Base-by-base conservation (phyloP, 352 stramenopile species). In the Phytophthora hibernalis region DNA sequence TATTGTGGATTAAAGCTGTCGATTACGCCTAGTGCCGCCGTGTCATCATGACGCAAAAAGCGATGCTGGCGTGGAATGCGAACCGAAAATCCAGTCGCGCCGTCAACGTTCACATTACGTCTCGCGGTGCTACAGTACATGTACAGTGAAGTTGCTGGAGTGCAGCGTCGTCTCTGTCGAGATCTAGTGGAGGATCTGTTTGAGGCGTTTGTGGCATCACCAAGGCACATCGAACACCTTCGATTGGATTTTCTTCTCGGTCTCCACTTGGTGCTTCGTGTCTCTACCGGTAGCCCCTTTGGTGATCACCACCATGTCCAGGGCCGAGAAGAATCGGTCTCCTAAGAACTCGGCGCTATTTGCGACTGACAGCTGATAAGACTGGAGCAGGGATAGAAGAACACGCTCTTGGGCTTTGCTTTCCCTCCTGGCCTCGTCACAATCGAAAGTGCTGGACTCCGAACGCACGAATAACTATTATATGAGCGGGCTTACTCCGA, bases 221-320 rank as follows among this genome's bases (percentile, higher is more conserved):
- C 18, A 35, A 60, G 15, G 30, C 21, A 16, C 24, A 16, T 15
- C 12, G 35, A 44, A 5, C 7, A 16, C 31, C 21, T 47, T 57
- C 33, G 50, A 21, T 44, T 65, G 61, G 61, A 69, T 69, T 69
- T 69, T 69, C 54, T 65, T 65, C 61, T 53, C 6, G n/a, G 26
- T 63, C 33, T 42, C 44, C 61, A 44, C 37, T 64, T 69, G 53
- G 26, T 38, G 18, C 40, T 54, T 61, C 37, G 38, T 38, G 20
- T 21, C 44, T 58, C n/a, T n/a, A n/a, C n/a, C n/a, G n/a, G 18
- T n/a, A 50, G 9, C 20, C 13, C 42, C 18, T 26, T 24, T 22
- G 15, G 2, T n/a, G 10, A 31, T 30, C 43, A 18, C 22, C 43
- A 31, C 43, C 43, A 31, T 11, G 10, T 11, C n/a, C 43, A n/a